Evolutionary conservation across 1,284 basidiomycete genomes (phyloP).

Genomic region (Marasmius fiardii): DNA sequence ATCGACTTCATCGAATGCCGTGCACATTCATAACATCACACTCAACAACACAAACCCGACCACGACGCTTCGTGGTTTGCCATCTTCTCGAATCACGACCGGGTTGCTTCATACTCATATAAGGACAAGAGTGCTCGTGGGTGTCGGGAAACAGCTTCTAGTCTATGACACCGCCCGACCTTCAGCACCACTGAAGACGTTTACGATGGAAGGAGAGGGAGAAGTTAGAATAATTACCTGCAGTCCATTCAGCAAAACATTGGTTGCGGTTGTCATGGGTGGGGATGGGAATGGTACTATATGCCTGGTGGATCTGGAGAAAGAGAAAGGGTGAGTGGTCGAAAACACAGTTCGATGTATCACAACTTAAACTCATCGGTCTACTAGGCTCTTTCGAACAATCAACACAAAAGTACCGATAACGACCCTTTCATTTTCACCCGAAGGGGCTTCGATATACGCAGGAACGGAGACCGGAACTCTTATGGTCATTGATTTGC

Average conservation of each 20-base stretch:
- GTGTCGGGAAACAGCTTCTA: conserved; percentile 46
- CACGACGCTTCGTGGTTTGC: conserved; percentile 49
- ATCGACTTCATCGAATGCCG: conserved; percentile 45
- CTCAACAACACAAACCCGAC: conserved; percentile 36
- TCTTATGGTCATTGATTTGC: conserved; percentile 57
- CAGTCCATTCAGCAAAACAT: conserved; percentile 71
- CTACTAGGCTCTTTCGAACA: conserved; percentile 49
- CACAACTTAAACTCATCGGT: conserved; percentile 8
- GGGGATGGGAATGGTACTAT: conserved; percentile 38
- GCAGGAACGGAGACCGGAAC: conserved; percentile 61
- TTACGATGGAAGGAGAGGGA: conserved; percentile 47
- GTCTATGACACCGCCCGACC: conserved; percentile 63
- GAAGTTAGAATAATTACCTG: conserved; percentile 51
- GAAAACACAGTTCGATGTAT: neutral
- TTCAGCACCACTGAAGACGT: conserved; percentile 47
- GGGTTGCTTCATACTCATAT: conserved; percentile 60
- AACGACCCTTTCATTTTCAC: conserved; percentile 60
- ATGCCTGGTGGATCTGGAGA: conserved; percentile 64
- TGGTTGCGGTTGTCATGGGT: conserved; percentile 55
- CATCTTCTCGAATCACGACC: conserved; percentile 33
- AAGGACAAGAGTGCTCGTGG: conserved; percentile 54
- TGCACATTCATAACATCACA: conserved; percentile 59
- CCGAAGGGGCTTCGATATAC: conserved; percentile 63
- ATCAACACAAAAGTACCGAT: conserved; percentile 48
- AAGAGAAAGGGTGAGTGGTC: conserved; percentile 59